These are phyloP conservation scores for Coniella lustricola DNA, from an alignment of 2,329 filamentous ascomycete species.

Conservation along the genomic window DNA sequence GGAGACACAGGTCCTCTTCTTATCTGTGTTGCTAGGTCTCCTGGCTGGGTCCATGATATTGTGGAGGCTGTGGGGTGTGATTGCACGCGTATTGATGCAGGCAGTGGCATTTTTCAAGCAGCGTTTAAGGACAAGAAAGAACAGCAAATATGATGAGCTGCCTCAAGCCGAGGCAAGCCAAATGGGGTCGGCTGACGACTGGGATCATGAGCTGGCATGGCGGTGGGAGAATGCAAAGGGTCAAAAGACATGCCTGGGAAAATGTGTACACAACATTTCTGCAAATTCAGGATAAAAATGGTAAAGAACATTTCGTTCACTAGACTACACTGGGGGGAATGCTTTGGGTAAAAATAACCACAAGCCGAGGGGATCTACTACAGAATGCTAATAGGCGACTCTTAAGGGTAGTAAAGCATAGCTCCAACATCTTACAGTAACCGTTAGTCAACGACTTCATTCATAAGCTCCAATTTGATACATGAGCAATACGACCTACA, in stretches of 20 bases:
- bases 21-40: background rate
- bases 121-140: background rate
- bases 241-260: background rate
- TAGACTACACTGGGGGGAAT: too few relatives aligned
- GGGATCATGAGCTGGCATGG: background rate
- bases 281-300: too few relatives aligned
- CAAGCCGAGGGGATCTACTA: too few relatives aligned
- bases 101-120: background rate
- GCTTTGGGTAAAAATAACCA: too few relatives aligned
- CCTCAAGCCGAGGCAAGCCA: background rate
- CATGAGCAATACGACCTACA: too few relatives aligned
- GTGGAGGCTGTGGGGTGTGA: background rate
- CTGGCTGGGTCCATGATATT: background rate
- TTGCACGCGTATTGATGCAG: background rate
- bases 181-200: background rate
- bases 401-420: too few relatives aligned
- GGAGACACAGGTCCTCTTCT: slow-evolving; percentile 1
- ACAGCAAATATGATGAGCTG: background rate
- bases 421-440: too few relatives aligned
- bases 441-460: too few relatives aligned
- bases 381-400: too few relatives aligned
- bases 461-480: too few relatives aligned
- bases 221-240: background rate
- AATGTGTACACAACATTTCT: too few relatives aligned
- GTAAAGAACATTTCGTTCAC: too few relatives aligned